Base-by-base conservation (phyloP, 441 rosid species). In the Gossypium schwendimanii region DNA sequence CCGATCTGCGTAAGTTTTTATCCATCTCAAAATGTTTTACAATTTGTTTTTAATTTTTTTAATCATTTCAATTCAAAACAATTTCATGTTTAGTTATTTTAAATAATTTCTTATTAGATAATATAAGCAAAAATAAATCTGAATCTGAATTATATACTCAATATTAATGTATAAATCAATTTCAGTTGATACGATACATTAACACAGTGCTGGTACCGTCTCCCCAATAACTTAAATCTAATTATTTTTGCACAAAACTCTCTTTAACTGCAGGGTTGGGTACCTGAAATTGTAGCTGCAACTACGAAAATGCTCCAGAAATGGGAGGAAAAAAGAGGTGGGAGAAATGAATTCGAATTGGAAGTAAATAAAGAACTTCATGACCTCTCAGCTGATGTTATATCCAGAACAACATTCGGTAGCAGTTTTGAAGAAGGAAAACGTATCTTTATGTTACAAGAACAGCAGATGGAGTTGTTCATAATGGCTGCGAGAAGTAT, bases 311-410 rank as follows among this genome's bases (percentile, higher is more conserved):
- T 91, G 86, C 5, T 92, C 3, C 80, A 77, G 71, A 88, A 84
- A 2, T 92, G 95, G 93, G 90, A 88, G 60, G 87, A 80, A 73
- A 75, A 74, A 64, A 77, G 85, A 73, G 85, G 80, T 6, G 97
- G 80, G 20, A 83, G 73, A 79, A 86, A 83, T 3, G 83, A 86
- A 73, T 70, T 88, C 36, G 95, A 89, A 82, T 55, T 93, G 20
- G 95, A 89, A 21, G 77, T 88, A 33, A 81, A 77, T 50, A 79
- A 64, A 61, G 81, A 89, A 59, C 80, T 89, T n/a, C 93, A 89
- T 18, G 78, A 39, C 5, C 84, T 89, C 11, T 80, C 91, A 6
- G 91, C 88, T 20, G 89, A 89, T 9, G 18, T 31, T 31, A 31
- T 60, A 60, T 60, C 64, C 64, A 60, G 64, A 17, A 31, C 44